Conservation (phyloP, 306 rosid species). For the Trifolium subterraneum region DNA sequence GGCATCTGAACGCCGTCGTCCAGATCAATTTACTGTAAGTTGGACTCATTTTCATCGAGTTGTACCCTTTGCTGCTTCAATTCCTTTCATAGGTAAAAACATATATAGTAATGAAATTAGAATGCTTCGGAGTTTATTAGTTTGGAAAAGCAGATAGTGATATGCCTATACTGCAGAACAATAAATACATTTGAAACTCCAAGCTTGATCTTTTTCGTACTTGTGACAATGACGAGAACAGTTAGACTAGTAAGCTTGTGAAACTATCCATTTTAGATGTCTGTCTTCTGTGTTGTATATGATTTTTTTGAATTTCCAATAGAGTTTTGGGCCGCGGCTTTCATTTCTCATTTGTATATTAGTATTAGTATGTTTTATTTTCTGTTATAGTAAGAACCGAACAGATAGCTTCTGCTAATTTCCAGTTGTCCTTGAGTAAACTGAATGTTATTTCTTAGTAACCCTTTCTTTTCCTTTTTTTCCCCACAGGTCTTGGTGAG, state of each 20-base stretch:
- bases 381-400: slow-evolving; percentile 17
- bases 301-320: background rate
- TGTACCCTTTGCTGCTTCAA: slow-evolving; percentile 9
- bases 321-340: slow-evolving; percentile 4
- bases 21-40: slow-evolving; percentile 82
- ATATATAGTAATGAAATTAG: background rate
- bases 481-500: slow-evolving; percentile 75
- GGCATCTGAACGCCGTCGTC: slow-evolving; percentile 78
- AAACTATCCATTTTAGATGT: background rate
- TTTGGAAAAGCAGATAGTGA: slow-evolving; percentile 3
- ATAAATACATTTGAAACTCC: slow-evolving; percentile 29
- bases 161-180: background rate
- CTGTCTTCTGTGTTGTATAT: background rate
- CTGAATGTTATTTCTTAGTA: slow-evolving; percentile 25
- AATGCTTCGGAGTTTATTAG: slow-evolving; percentile 10
- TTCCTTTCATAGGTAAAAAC: slow-evolving; percentile 12
- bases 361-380: slow-evolving; percentile 13
- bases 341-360: slow-evolving; percentile 20
- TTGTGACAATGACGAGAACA: slow-evolving; percentile 1
- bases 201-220: background rate
- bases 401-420: background rate
- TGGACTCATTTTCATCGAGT: slow-evolving; percentile 35
- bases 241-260: slow-evolving; percentile 1
- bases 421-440: slow-evolving; percentile 12
- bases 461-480: slow-evolving; percentile 25